Base-by-base conservation (phyloP, 257 asterid genomes). In the Nicotiana attenuata region DNA sequence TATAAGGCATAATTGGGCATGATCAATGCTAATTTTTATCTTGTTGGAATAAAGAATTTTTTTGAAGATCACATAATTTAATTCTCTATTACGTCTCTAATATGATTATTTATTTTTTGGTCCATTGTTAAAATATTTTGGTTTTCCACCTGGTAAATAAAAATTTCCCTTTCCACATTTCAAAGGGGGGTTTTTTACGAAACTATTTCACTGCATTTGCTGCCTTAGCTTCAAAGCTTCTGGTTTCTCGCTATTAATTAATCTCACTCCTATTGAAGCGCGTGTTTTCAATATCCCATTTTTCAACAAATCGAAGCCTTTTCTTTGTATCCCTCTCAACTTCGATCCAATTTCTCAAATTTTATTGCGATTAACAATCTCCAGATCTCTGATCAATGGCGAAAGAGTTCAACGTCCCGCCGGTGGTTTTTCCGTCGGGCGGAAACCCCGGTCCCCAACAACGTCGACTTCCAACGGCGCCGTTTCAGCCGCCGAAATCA, bases 401-500 rank as follows among this genome's bases (percentile, higher is more conserved):
- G 67, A 93, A 86, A 83, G 92, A 92, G 84, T 94, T 94, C 89
- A 94, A 92, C 86, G 97, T 88, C 53, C 97, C 97, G 80, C 97
- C 97, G 75, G 97, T 95, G 10, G 77, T 90, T 56, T 93, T 95
- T 78, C 98, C 95, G 17, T 85, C 95, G 85, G 93, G 92, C 73
- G 95, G 92, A 24, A 94, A 92, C 31, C 92, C 94, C 8, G 90
- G 88, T 17, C 14, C 90, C 17, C 91, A 88, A 66, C 97, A 94
- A 80, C 98, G 97, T 45, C 98, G 97, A 35, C 88, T 87, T 31
- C 98, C 99, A 14, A 87, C 96, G 15, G 96, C 98, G 28, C 99
- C 98, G 28, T 95, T 93, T 84, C 99, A 95, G 82, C 97, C 97
- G 1, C 87, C 92, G 3, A 89, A 89, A 79, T 86, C 94, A n/a